These are phyloP conservation scores for Candida ulmi DNA, from an alignment of 805 yeast species.

Conservation along the genomic window DNA sequence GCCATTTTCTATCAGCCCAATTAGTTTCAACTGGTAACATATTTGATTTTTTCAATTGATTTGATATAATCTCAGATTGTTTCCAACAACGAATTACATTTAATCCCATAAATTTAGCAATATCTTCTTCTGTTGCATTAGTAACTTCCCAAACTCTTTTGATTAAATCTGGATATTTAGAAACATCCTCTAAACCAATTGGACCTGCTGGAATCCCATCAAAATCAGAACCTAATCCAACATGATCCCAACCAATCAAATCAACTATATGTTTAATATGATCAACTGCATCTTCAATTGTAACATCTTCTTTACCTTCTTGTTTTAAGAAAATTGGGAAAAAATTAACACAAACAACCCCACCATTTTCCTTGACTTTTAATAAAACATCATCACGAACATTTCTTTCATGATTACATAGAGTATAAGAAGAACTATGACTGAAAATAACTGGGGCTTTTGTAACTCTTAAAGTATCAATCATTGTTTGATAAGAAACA, in stretches of 20 bases:
- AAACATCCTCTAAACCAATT: slow-evolving; percentile 46
- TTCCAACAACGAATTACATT: slow-evolving; percentile 45
- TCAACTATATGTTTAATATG: slow-evolving; percentile 39
- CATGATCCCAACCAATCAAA: slow-evolving; percentile 45
- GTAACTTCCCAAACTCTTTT: slow-evolving; percentile 26
- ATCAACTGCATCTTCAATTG: slow-evolving; percentile 43
- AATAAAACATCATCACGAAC: slow-evolving; percentile 42
- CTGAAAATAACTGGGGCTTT: slow-evolving; percentile 44
- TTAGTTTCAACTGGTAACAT: slow-evolving; percentile 29
- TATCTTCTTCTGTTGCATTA: slow-evolving; percentile 40
- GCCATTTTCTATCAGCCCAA: slow-evolving; percentile 40
- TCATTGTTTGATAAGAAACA: slow-evolving; percentile 43
- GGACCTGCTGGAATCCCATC: slow-evolving; percentile 49
- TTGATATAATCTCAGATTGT: slow-evolving; percentile 29
- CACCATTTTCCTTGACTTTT: slow-evolving; percentile 34
- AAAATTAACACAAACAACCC: slow-evolving; percentile 45
- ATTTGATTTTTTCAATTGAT: slow-evolving; percentile 12
- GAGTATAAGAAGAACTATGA: slow-evolving; percentile 39
- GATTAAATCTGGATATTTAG: slow-evolving; percentile 47
- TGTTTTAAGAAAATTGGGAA: slow-evolving; percentile 33
- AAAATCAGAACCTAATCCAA: slow-evolving; percentile 47
- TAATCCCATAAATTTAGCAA: slow-evolving; percentile 38
- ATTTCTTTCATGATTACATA: slow-evolving; percentile 40
- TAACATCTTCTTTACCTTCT: slow-evolving; percentile 18
- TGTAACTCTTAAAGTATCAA: slow-evolving; percentile 34